Percentiles rank a stretch among this genome's conserved stretches.
These are phyloP conservation scores for Nannochloropsis granulata DNA, from an alignment of 108 stramenopile genomes.

Conservation along the genomic window DNA sequence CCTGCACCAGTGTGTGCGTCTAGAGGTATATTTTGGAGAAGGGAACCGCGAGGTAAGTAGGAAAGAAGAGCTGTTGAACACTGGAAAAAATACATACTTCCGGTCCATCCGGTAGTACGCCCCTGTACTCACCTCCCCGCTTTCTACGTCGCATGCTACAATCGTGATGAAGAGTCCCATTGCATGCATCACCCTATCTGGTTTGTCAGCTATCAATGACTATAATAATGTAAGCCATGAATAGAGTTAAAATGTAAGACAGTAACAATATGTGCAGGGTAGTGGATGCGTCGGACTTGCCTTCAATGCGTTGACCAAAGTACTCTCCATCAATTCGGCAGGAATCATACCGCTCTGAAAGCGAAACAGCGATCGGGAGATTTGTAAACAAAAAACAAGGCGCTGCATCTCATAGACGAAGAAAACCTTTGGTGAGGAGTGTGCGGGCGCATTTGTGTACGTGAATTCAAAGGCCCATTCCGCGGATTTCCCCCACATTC, in stretches of 20 bases:
- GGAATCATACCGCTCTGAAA: background rate
- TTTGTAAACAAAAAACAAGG: background rate
- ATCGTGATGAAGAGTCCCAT: background rate
- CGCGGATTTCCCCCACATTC: too few relatives aligned
- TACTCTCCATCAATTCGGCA: background rate
- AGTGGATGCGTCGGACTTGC: background rate
- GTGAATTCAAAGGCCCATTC: too few relatives aligned
- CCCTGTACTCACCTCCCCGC: background rate
- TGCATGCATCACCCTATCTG: background rate
- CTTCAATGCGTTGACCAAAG: background rate
- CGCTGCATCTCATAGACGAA: background rate
- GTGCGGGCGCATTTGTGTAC: too few relatives aligned
- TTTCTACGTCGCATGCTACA: background rate
- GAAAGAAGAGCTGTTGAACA: too few relatives aligned
- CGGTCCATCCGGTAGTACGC: too few relatives aligned
- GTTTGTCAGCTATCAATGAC: background rate
- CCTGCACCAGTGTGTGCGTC: background rate
- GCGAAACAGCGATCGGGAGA: background rate
- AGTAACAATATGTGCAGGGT: too few relatives aligned
- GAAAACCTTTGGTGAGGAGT: background rate
- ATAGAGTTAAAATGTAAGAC: background rate
- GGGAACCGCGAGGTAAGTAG: too few relatives aligned
- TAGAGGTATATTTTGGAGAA: background rate
- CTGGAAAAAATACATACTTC: too few relatives aligned
- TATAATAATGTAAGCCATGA: background rate